These are phyloP conservation scores for Xylaria sp. DNA, from an alignment of 2,329 filamentous ascomycete species.

Conservation along the genomic window DNA sequence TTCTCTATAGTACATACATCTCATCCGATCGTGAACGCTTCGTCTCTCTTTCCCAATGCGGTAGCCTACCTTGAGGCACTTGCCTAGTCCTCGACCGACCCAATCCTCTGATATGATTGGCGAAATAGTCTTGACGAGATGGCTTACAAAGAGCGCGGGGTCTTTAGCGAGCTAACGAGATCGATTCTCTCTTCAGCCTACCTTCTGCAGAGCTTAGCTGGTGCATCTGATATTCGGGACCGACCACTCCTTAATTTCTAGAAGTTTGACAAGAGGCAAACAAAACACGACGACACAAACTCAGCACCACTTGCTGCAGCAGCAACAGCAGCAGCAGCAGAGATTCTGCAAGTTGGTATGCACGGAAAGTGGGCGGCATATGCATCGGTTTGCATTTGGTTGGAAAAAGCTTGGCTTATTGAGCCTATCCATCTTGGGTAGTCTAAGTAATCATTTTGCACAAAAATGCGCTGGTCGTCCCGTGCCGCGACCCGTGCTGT, in stretches of 20 bases:
- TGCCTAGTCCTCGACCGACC: slow-evolving; percentile 10
- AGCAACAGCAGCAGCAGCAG: slow-evolving; percentile 1
- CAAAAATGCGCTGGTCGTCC: slow-evolving; percentile 5
- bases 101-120: slow-evolving; percentile 20
- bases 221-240: slow-evolving; percentile 31
- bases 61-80: slow-evolving; percentile 15
- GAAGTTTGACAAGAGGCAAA: slow-evolving; percentile 6
- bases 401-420: slow-evolving; percentile 25
- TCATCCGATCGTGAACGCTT: slow-evolving; percentile 6
- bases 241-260: slow-evolving; percentile 25
- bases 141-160: slow-evolving; percentile 21
- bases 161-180: slow-evolving; percentile 27
- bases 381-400: slow-evolving; percentile 29
- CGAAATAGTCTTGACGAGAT: slow-evolving; percentile 3
- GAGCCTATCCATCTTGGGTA: slow-evolving; percentile 18
- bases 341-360: slow-evolving; percentile 25
- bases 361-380: slow-evolving; percentile 33
- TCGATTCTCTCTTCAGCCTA: not conserved
- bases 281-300: slow-evolving; percentile 9
- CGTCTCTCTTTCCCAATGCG: slow-evolving; percentile 1
- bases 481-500: slow-evolving; percentile 4
- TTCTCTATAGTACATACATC: not conserved
- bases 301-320: slow-evolving; percentile 24
- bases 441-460: slow-evolving; percentile 3
- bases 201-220: slow-evolving; percentile 15